Conservation (phyloP, 2,329 filamentous ascomycete species). For the Xylariaceae sp. region DNA sequence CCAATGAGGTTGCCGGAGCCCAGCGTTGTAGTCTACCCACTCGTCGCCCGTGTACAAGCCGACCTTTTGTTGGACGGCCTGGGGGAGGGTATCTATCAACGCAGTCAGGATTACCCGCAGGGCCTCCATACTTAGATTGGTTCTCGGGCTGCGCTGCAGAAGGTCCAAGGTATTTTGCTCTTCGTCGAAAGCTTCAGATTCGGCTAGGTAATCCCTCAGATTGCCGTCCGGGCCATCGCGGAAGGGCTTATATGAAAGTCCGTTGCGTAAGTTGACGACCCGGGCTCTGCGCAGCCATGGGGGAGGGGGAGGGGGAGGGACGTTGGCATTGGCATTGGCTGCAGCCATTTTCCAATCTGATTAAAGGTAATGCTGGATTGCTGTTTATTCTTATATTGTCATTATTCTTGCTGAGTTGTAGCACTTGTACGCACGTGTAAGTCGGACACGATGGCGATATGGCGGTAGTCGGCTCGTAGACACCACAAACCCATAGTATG, state of each 20-base stretch:
- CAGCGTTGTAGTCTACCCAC: background rate
- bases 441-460: too few species aligned
- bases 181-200: background rate
- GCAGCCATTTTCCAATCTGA: background rate
- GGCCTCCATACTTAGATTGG: background rate
- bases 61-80: background rate
- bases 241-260: background rate
- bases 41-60: background rate
- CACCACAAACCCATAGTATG: too few species aligned
- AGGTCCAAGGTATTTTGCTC: conserved; percentile 1
- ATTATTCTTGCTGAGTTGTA: too few species aligned
- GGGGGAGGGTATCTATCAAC: background rate
- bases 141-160: conserved; percentile 1
- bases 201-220: background rate
- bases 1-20: too few species aligned
- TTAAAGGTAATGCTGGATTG: too few species aligned
- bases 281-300: background rate
- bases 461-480: too few species aligned
- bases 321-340: background rate
- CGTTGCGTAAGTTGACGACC: conserved; percentile 1
- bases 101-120: conserved; percentile 2
- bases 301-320: background rate
- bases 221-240: background rate
- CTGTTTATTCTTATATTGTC: too few species aligned
- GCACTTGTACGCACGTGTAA: too few species aligned